Evolutionary conservation across 441 rosid genomes (phyloP).

Genomic region (Brassica balearica): DNA sequence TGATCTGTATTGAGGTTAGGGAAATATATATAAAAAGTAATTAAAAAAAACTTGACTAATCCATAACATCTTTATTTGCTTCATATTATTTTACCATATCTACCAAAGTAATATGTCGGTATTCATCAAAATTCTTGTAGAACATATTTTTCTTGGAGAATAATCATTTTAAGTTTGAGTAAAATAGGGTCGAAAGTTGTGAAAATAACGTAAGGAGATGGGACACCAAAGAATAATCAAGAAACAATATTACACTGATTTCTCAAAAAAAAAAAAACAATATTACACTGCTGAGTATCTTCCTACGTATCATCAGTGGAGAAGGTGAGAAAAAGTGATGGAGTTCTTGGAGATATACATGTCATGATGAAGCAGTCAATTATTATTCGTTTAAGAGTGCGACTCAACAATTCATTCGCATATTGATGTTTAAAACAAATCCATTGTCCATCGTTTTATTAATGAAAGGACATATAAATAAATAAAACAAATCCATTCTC

Average conservation of each 20-base stretch:
- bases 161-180: too few species aligned
- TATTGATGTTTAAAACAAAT: background rate
- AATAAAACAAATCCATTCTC: background rate
- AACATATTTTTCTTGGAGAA: too few species aligned
- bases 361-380: background rate
- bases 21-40: background rate
- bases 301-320: background rate
- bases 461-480: background rate
- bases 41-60: too few species aligned
- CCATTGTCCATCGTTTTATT: background rate
- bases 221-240: background rate
- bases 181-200: background rate
- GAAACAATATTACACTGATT: background rate
- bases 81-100: background rate
- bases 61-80: background rate
- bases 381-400: background rate
- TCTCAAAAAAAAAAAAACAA: too few species aligned
- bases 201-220: background rate
- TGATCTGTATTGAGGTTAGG: background rate
- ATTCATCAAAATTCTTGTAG: background rate
- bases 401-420: background rate
- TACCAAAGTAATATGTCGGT: background rate
- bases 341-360: background rate
- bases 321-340: background rate
- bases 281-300: background rate